Conservation (phyloP, 306 rosid genomes). For the Cucumis cinereus region DNA sequence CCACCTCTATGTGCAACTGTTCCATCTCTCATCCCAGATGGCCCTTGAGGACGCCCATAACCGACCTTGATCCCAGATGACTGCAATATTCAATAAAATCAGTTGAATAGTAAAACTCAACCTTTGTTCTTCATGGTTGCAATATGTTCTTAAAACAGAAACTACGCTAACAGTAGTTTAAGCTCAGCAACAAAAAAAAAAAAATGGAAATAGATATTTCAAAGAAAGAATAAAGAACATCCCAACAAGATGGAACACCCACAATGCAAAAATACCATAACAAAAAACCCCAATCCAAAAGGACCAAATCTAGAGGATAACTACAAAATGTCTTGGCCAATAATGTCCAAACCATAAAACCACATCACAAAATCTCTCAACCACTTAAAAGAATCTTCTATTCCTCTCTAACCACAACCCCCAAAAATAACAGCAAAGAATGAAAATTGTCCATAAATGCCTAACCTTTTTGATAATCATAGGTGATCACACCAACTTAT, state of each 20-base stretch:
- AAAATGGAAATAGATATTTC: background rate
- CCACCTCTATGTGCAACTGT: conserved; percentile 42
- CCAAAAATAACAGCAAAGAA: background rate
- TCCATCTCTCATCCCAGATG: conserved; percentile 64
- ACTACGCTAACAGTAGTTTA: background rate
- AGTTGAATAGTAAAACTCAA: background rate
- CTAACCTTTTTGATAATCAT: background rate
- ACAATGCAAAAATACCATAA: too few species aligned
- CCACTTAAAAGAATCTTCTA: background rate
- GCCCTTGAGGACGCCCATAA: conserved; percentile 70
- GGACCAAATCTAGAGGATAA: background rate
- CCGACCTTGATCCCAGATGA: conserved; percentile 84
- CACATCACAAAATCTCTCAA: background rate
- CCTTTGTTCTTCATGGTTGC: background rate
- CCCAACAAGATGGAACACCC: background rate
- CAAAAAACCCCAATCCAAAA: background rate
- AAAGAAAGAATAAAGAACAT: background rate
- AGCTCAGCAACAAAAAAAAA: background rate
- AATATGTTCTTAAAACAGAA: background rate
- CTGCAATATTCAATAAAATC: conserved; percentile 29
- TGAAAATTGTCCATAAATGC: background rate
- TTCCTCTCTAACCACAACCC: background rate
- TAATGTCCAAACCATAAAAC: too few species aligned
- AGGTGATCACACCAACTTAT: background rate
- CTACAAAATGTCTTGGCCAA: background rate